These are phyloP conservation scores for Opeltia flavorubescens DNA, from an alignment of 495 filamentous ascomycete genomes.

Conservation along the genomic window DNA sequence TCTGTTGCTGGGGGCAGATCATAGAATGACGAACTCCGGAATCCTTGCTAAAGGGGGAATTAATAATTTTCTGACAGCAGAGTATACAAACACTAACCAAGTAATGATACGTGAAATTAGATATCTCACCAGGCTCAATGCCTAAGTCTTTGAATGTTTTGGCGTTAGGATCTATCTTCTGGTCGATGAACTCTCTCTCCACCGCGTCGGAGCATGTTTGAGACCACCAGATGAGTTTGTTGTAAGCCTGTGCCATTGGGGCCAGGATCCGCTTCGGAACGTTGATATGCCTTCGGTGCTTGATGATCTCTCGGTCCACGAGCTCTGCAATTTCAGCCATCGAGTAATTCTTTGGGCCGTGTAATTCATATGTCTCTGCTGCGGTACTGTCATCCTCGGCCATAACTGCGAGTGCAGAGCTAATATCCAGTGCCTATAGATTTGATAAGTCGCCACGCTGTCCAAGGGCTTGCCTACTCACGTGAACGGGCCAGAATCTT, in stretches of 20 bases:
- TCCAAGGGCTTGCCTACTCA: conserved; percentile 28
- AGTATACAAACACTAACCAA: conserved; percentile 46
- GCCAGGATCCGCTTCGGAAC: conserved; percentile 68
- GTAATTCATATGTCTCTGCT: conserved; percentile 85
- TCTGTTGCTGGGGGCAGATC: conserved; percentile 89
- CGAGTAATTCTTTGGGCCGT: conserved; percentile 85
- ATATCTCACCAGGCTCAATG: conserved; percentile 73
- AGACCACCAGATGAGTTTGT: conserved; percentile 78
- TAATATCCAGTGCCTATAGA: conserved; percentile 69
- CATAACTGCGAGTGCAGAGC: conserved; percentile 74
- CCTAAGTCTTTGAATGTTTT: conserved; percentile 94
- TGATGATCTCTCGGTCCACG: conserved; percentile 84
- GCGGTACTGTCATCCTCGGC: conserved; percentile 79
- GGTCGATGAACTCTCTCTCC: conserved; percentile 88
- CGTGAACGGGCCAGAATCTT: conserved; percentile 82
- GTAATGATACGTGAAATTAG: conserved; percentile 77
- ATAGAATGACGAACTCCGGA: conserved; percentile 69
- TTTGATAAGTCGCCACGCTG: conserved; percentile 14
- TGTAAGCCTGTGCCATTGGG: conserved; percentile 54
- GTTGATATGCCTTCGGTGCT: conserved; percentile 82
- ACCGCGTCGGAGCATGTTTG: conserved; percentile 72
- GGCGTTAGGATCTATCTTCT: conserved; percentile 75
- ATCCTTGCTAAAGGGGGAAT: conserved; percentile 49
- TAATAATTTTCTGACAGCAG: neutral
- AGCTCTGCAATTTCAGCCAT: conserved; percentile 73